phyloP scores from a whole-genome alignment of 306 rosid genomes.

The Lupinus albus region DNA sequence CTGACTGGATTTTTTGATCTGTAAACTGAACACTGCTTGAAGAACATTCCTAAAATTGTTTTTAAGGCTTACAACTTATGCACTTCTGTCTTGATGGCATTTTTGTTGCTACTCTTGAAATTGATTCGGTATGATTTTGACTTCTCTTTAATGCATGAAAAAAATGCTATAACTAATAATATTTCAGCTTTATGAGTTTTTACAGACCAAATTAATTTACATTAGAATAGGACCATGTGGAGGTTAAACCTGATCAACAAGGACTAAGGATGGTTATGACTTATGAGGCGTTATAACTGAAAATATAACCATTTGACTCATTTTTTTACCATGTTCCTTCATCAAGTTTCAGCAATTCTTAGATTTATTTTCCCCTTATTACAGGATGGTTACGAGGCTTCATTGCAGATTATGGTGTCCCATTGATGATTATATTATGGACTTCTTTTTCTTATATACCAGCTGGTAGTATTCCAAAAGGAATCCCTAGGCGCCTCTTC shows the following conservation, averaged over 20 bases:
- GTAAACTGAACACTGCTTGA: slow-evolving; percentile 1
- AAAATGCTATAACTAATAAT: not conserved
- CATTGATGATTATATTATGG: slow-evolving; percentile 77
- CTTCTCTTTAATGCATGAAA: slow-evolving; percentile 9
- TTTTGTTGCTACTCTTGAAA: slow-evolving; percentile 8
- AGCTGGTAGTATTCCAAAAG: slow-evolving; percentile 61
- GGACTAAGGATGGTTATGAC: slow-evolving; percentile 1
- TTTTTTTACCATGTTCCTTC: slow-evolving; percentile 4
- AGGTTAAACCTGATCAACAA: slow-evolving; percentile 8
- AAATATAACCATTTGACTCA: slow-evolving; percentile 8
- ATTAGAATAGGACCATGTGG: slow-evolving; percentile 1
- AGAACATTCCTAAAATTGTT: not conserved
- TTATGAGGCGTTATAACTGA: not conserved
- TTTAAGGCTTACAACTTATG: not conserved
- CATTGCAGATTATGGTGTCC: slow-evolving; percentile 82
- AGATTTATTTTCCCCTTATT: slow-evolving; percentile 27
- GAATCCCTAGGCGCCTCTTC: slow-evolving; percentile 79
- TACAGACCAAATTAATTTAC: not conserved
- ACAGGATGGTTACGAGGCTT: slow-evolving; percentile 71
- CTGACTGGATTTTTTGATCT: slow-evolving; percentile 2
- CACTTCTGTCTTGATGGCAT: not conserved
- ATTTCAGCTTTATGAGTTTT: not conserved
- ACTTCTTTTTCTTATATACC: slow-evolving; percentile 73
- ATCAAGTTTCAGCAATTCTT: slow-evolving; percentile 27
- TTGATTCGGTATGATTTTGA: slow-evolving; percentile 2